A percentile compares a stretch with the other conserved stretches of the same genome.
These are phyloP conservation scores for Exophiala calicioides DNA, from an alignment of 2,329 filamentous ascomycete genomes.

Conservation along the genomic window DNA sequence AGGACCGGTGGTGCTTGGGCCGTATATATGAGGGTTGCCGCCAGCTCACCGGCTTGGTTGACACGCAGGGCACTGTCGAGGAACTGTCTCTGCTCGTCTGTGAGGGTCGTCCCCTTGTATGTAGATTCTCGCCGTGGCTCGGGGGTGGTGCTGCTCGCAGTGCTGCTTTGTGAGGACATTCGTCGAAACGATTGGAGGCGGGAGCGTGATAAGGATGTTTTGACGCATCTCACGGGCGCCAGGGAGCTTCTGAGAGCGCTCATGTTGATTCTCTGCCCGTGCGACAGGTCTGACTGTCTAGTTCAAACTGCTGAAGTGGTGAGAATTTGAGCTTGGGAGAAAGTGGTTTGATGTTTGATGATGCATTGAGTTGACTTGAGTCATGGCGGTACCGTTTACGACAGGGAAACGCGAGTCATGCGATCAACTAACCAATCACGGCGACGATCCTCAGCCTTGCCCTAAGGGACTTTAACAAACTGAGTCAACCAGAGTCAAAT, in stretches of 20 bases:
- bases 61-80: constrained; percentile 83
- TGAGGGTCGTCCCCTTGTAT: constrained; percentile 59
- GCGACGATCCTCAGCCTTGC: neutral
- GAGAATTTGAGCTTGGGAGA: too few relatives aligned
- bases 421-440: neutral
- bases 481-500: too few relatives aligned
- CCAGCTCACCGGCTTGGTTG: constrained; percentile 97
- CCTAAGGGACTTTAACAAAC: neutral
- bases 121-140: constrained; percentile 31
- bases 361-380: too few relatives aligned
- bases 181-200: neutral
- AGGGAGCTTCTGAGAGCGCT: neutral
- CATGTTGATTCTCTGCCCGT: neutral
- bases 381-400: too few relatives aligned
- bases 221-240: neutral
- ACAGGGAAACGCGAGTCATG: too few relatives aligned
- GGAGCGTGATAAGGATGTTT: neutral
- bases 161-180: constrained; percentile 13
- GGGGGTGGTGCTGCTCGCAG: constrained; percentile 15
- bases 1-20: constrained; percentile 83
- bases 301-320: neutral
- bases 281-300: neutral
- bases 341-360: too few relatives aligned
- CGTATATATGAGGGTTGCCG: constrained; percentile 89
- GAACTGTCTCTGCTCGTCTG: constrained; percentile 69